These are phyloP conservation scores for Plantago major DNA, from an alignment of 257 asterid genomes.

Conservation along the genomic window DNA sequence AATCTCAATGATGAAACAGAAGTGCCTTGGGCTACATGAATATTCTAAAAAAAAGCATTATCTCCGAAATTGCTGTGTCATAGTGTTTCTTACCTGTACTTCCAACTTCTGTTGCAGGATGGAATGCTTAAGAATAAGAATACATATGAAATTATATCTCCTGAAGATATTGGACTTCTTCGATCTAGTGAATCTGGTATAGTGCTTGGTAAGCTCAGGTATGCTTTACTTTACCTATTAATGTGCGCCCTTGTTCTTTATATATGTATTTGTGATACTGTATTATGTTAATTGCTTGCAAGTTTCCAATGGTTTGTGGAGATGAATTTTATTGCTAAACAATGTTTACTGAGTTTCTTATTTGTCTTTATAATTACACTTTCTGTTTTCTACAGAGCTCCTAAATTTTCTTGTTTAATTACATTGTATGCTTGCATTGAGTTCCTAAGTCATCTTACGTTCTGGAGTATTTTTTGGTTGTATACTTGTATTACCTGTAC, in stretches of 20 bases:
- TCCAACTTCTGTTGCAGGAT: conserved; percentile 44
- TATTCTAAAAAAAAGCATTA: too few relatives aligned
- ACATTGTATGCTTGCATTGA: too few relatives aligned
- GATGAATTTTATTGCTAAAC: neutral
- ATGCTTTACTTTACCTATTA: conserved; percentile 19
- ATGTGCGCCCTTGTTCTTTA: neutral
- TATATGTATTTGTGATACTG: neutral
- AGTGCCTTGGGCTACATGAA: too few relatives aligned
- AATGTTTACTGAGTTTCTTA: too few relatives aligned
- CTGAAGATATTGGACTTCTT: conserved; percentile 91
- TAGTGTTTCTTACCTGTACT: conserved; percentile 1
- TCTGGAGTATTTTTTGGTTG: too few relatives aligned
- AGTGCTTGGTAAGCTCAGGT: conserved; percentile 98
- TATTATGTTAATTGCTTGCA: neutral
- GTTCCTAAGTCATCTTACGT: too few relatives aligned
- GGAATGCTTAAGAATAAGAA: conserved; percentile 92
- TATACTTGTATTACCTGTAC: too few relatives aligned
- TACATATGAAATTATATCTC: conserved; percentile 91
- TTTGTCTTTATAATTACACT: too few relatives aligned
- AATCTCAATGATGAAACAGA: too few relatives aligned
- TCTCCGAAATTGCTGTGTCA: neutral
- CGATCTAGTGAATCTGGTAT: conserved; percentile 91
- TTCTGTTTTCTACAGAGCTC: too few relatives aligned
- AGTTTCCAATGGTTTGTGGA: conserved; percentile 1
- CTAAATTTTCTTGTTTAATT: too few relatives aligned